Conservation (phyloP, 2,329 filamentous ascomycete genomes). For the Colletotrichum sp. region DNA sequence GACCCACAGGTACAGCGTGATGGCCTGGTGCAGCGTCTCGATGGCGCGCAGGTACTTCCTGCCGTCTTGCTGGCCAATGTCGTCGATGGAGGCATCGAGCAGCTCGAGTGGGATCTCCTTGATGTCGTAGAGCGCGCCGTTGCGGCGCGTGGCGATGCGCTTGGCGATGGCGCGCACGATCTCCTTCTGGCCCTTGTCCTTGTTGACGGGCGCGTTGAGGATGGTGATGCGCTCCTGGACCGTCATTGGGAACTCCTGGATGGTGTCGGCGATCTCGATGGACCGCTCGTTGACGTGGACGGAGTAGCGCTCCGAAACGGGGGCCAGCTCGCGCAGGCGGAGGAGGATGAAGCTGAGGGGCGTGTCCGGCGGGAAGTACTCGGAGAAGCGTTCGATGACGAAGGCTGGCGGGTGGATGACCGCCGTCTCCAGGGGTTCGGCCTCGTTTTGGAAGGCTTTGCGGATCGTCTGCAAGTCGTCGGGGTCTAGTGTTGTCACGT, state of each 20-base stretch:
- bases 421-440: conserved; percentile 71
- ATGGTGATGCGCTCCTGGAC: conserved; percentile 79
- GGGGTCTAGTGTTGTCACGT: conserved; percentile 79
- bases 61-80: conserved; percentile 15
- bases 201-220: conserved; percentile 70
- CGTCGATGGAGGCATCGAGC: conserved; percentile 65
- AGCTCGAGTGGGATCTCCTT: conserved; percentile 73
- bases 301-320: conserved; percentile 70
- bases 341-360: conserved; percentile 85
- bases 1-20: conserved; percentile 92
- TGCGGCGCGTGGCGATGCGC: conserved; percentile 70
- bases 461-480: conserved; percentile 70
- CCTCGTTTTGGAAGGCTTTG: conserved; percentile 66
- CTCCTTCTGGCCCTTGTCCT: conserved; percentile 48
- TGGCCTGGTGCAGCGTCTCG: conserved; percentile 79
- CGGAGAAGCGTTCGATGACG: conserved; percentile 76
- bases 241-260: conserved; percentile 74
- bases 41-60: conserved; percentile 67
- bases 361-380: conserved; percentile 80
- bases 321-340: conserved; percentile 73
- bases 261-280: conserved; percentile 72
- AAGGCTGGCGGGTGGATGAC: conserved; percentile 75
- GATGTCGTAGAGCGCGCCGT: conserved; percentile 75
- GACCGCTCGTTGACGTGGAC: conserved; percentile 64
- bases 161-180: conserved; percentile 70